Evolutionary conservation across 495 filamentous ascomycete genomes (phyloP).

Genomic region (Tuber melanosporum): DNA sequence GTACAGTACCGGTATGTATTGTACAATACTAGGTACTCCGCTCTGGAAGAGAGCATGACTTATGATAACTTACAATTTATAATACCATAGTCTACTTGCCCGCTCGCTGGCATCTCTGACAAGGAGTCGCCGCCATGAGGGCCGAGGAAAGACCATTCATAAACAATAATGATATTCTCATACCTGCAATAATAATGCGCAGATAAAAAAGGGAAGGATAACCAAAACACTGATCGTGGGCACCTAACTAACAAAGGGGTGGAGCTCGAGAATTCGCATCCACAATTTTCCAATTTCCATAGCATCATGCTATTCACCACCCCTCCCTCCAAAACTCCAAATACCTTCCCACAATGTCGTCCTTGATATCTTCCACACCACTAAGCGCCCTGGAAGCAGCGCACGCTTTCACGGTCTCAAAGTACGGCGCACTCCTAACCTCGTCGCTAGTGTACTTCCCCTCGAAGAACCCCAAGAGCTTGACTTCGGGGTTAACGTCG

Average conservation of each 20-base stretch:
- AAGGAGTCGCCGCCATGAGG: no score
- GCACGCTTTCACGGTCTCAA: conserved; percentile 27
- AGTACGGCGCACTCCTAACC: conserved; percentile 14
- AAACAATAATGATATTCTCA: no score
- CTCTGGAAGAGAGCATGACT: no score
- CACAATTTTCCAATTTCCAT: not conserved
- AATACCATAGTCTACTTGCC: no score
- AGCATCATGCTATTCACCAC: conserved; percentile 15
- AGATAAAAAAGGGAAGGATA: not conserved
- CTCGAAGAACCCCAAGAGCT: conserved; percentile 49
- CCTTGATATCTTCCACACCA: conserved; percentile 10
- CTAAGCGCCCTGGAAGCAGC: conserved; percentile 14
- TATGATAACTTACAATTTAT: no score
- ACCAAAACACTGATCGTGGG: not conserved
- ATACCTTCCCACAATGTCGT: conserved; percentile 22
- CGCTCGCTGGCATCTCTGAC: no score
- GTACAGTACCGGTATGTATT: no score
- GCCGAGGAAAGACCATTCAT: no score
- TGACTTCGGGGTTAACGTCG: conserved; percentile 46
- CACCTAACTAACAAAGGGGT: not conserved
- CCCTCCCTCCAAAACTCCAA: conserved; percentile 32
- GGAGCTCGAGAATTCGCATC: not conserved
- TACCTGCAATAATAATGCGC: not conserved
- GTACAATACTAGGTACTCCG: no score
- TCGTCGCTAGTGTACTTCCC: conserved; percentile 41